Base-by-base conservation (phyloP, 176 grass and related monocot species). In the Carex cristatella region DNA sequence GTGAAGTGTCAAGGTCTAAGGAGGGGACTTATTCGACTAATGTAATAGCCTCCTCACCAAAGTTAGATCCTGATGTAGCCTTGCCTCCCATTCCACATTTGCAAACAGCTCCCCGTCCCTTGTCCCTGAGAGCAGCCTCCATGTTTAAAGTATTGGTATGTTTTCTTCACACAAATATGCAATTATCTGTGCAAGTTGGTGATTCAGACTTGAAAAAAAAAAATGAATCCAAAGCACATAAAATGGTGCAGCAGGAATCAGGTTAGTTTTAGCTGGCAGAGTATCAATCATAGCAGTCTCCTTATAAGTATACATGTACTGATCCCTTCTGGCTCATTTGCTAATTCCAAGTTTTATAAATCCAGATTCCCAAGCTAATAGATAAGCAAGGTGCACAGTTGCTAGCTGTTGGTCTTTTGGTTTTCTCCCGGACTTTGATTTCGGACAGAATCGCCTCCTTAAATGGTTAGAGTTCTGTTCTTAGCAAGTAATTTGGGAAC, bases 381-480 rank as follows among this genome's bases (percentile, higher is more conserved):
- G 96, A 95, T 85, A 95, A 91, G 89, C 96, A 99, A 92, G 96
- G 96, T 64, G 93, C 88, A 51, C 93, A 92, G 77, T 91, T 99
- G 87, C 87, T 99, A 88, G 87, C 96, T 86, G 91, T 99, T 79
- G 85, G 88, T 65, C 78, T 99, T 66, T 91, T 99, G 86, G 91
- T 99, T 89, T 94, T 95, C 76, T 95, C 96, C 76, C 91, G 96
- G 33, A 99, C 96, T 80, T 94, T 89, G 90, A 99, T 99, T 66
- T 99, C 96, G 27, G 96, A 99, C 84, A 91, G 96, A 62, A 99
- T 99, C 86, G 96, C 96, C 86, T 95, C 96, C 13, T 89, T 99
- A 62, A 99, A 95, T 88, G 96, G 96, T 95, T 88, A 48, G 85
- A 44, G 32, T 73, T 81, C 66, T 70, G 68, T 83, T 67, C 65